Evolutionary conservation across 805 yeast species (phyloP).

Genomic region (Komagataella pastoris): DNA sequence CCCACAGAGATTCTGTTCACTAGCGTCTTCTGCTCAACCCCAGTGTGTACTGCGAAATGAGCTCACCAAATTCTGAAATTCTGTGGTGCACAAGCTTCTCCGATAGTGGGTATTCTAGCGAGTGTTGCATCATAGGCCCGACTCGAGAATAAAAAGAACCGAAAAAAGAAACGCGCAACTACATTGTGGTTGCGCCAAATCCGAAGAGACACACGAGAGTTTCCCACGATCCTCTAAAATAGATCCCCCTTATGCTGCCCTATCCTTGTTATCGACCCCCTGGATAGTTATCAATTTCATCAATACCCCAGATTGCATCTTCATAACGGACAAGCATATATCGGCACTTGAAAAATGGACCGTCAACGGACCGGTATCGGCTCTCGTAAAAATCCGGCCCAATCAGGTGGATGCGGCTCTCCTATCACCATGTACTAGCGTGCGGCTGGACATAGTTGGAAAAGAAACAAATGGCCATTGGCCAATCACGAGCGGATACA

Average conservation of each 20-base stretch:
- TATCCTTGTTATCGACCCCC: not conserved
- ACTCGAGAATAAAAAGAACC: not conserved
- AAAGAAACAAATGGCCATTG: not conserved
- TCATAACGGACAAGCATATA: not conserved
- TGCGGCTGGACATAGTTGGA: not conserved
- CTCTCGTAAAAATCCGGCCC: not conserved
- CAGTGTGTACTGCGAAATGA: not conserved
- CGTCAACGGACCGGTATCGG: not conserved
- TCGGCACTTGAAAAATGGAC: not conserved
- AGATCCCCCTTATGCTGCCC: not conserved
- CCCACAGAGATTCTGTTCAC: not conserved
- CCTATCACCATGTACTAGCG: not conserved
- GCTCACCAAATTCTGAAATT: not conserved
- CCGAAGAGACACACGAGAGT: not conserved
- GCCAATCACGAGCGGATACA: not conserved
- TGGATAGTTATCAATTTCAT: not conserved
- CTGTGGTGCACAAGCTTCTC: no score
- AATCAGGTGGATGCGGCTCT: not conserved
- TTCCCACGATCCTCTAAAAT: not conserved
- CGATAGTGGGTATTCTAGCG: no score
- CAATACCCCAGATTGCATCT: not conserved
- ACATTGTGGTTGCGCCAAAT: not conserved
- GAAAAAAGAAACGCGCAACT: not conserved
- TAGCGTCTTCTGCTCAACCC: not conserved
- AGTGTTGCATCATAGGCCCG: not conserved